Percentiles rank a stretch among this genome's conserved stretches.
These are phyloP conservation scores for Ceriops zippeliana DNA, from an alignment of 345 rosid species.

Conservation along the genomic window DNA sequence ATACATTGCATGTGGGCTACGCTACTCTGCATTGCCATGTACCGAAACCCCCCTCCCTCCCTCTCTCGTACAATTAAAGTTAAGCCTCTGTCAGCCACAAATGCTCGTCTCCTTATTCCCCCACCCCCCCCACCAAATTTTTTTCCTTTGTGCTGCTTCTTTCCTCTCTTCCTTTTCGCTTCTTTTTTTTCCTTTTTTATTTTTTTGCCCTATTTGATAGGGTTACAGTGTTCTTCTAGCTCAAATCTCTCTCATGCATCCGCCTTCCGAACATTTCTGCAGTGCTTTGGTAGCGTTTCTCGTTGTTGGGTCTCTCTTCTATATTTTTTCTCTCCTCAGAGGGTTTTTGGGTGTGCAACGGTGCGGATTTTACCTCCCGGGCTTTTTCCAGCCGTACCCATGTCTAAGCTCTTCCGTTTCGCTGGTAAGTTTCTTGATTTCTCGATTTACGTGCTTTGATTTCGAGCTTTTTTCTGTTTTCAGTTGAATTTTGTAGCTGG, in stretches of 20 bases:
- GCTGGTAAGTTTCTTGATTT: constrained; percentile 43
- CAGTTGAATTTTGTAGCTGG: not conserved
- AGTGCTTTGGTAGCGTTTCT: constrained; percentile 15
- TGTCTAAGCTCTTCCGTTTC: constrained; percentile 72
- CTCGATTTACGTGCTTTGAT: not conserved
- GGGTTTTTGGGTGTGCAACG: constrained; percentile 50
- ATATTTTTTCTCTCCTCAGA: constrained; percentile 70
- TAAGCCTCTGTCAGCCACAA: not conserved
- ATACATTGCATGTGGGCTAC: constrained; percentile 64
- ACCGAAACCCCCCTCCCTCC: constrained; percentile 15
- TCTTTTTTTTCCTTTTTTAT: not conserved
- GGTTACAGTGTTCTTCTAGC: constrained; percentile 46
- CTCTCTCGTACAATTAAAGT: constrained; percentile 13
- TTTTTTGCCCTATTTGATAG: constrained; percentile 88
- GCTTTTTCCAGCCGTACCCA: constrained; percentile 48
- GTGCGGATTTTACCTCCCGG: constrained; percentile 38
- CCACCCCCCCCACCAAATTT: constrained; percentile 3
- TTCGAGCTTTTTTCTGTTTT: constrained; percentile 5
- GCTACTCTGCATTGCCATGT: constrained; percentile 30
- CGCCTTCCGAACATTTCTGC: constrained; percentile 19
- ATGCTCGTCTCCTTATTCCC: not conserved
- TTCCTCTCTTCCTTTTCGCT: not conserved
- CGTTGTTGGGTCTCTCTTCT: constrained; percentile 41
- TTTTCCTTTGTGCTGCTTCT: not conserved
- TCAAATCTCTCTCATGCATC: constrained; percentile 50